phyloP scores from a whole-genome alignment of 768 basidiomycete species.

The Neoboletus subvelutipes region DNA sequence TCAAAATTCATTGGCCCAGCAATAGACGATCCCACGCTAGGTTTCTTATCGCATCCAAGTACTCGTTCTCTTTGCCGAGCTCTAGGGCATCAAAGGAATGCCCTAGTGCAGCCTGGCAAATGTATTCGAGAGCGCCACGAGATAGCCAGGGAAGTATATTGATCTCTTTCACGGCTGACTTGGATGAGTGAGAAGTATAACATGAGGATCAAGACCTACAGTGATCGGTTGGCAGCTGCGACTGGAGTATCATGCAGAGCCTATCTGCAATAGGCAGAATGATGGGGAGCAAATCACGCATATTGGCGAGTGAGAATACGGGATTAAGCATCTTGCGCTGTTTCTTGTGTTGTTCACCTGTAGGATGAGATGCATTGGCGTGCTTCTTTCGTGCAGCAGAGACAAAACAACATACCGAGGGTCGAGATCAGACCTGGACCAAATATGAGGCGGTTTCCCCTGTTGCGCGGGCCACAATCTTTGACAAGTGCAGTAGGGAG shows the following conservation, averaged over 20 bases:
- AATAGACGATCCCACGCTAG: conserved; percentile 28
- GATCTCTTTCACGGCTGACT: conserved; percentile 30
- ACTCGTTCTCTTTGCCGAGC: conserved; percentile 24
- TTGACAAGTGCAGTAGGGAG: neutral
- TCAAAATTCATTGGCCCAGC: neutral
- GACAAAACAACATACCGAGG: conserved; percentile 26
- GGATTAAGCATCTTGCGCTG: conserved; percentile 37
- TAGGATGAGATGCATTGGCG: neutral
- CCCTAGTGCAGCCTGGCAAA: conserved; percentile 35
- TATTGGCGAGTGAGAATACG: conserved; percentile 32
- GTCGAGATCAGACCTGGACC: conserved; percentile 40
- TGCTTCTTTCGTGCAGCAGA: neutral
- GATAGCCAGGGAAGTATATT: conserved; percentile 35
- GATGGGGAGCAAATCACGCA: conserved; percentile 31
- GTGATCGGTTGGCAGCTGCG: conserved; percentile 22
- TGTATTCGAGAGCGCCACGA: conserved; percentile 37
- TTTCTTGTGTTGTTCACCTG: conserved; percentile 30
- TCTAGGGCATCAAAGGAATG: conserved; percentile 34
- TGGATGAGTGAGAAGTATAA: neutral
- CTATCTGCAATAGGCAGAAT: conserved; percentile 35
- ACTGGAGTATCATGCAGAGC: conserved; percentile 21
- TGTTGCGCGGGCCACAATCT: neutral
- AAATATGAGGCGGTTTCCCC: conserved; percentile 34
- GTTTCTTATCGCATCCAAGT: conserved; percentile 29
- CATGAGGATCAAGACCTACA: conserved; percentile 13